Conservation (phyloP, 768 basidiomycete species). For the Rhodotorula diobovata region DNA sequence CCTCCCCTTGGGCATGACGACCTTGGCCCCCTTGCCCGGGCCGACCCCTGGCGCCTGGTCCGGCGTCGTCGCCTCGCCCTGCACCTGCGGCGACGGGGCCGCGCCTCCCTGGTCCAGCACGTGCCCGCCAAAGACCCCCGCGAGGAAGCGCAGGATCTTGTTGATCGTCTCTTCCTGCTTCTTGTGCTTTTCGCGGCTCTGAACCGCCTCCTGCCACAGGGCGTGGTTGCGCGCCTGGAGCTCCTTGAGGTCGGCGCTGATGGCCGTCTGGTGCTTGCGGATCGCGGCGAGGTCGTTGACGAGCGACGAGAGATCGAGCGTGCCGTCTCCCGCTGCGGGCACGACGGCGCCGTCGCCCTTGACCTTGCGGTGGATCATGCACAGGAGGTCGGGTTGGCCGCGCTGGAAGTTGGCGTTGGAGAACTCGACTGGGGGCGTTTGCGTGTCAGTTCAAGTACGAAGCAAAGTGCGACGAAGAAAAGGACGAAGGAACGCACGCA, state of each 20-base stretch:
- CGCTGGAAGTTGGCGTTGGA: slow-evolving; percentile 70
- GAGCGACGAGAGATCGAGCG: slow-evolving; percentile 62
- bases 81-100: not conserved
- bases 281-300: slow-evolving; percentile 77
- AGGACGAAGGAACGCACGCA: slow-evolving; percentile 50
- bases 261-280: slow-evolving; percentile 85
- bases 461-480: not conserved
- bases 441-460: too few species aligned
- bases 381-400: slow-evolving; percentile 74
- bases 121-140: slow-evolving; percentile 68
- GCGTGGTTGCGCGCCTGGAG: slow-evolving; percentile 79
- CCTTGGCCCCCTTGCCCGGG: slow-evolving; percentile 1
- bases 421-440: slow-evolving; percentile 60
- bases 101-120: slow-evolving; percentile 14
- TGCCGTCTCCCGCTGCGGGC: slow-evolving; percentile 1
- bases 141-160: slow-evolving; percentile 87
- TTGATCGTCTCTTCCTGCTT: slow-evolving; percentile 96
- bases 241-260: slow-evolving; percentile 80
- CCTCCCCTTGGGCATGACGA: slow-evolving; percentile 33
- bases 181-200: slow-evolving; percentile 71
- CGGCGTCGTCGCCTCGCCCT: not conserved
- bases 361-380: slow-evolving; percentile 72
- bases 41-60: not conserved
- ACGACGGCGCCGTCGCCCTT: slow-evolving; percentile 34
- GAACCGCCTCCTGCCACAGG: slow-evolving; percentile 86